Conservation (phyloP, 768 basidiomycete genomes). For the Kwoniella dejecticola region DNA sequence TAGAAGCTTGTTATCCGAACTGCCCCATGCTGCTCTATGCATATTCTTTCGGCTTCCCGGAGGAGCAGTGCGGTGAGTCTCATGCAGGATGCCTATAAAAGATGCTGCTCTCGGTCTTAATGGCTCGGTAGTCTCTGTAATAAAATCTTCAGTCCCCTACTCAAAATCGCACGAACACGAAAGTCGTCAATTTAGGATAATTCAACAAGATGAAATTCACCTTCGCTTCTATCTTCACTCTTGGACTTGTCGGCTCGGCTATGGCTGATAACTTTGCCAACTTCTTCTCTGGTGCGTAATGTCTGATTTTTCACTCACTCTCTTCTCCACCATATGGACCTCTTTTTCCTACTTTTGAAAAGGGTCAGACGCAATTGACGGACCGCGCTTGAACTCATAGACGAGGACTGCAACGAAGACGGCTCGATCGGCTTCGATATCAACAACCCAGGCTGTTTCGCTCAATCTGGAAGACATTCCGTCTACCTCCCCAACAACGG, state of each 20-base stretch:
- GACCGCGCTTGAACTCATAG: background rate
- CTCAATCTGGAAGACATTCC: constrained; percentile 9
- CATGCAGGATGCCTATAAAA: too few species aligned
- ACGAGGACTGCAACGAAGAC: constrained; percentile 19
- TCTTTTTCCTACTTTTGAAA: background rate
- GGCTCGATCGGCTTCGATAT: constrained; percentile 23
- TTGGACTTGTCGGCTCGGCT: constrained; percentile 10
- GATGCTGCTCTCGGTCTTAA: too few species aligned
- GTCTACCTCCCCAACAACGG: constrained; percentile 21
- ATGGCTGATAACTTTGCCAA: constrained; percentile 27
- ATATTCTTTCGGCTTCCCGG: too few species aligned
- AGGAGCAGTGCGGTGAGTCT: too few species aligned
- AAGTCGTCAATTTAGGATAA: background rate
- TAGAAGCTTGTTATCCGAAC: too few species aligned
- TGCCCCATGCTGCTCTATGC: too few species aligned
- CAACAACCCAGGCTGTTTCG: constrained; percentile 16
- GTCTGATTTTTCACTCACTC: background rate
- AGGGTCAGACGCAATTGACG: too few species aligned
- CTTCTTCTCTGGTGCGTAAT: constrained; percentile 25
- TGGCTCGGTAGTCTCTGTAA: too few species aligned
- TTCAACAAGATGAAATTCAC: constrained; percentile 13
- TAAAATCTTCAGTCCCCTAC: too few species aligned
- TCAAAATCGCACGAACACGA: too few species aligned
- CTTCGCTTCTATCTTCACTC: constrained; percentile 5
- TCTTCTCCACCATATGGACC: background rate